Evolutionary conservation across 306 rosid genomes (phyloP), one percentile per base, ranked within the genome.

Genomic region (Quercus engelmannii): DNA sequence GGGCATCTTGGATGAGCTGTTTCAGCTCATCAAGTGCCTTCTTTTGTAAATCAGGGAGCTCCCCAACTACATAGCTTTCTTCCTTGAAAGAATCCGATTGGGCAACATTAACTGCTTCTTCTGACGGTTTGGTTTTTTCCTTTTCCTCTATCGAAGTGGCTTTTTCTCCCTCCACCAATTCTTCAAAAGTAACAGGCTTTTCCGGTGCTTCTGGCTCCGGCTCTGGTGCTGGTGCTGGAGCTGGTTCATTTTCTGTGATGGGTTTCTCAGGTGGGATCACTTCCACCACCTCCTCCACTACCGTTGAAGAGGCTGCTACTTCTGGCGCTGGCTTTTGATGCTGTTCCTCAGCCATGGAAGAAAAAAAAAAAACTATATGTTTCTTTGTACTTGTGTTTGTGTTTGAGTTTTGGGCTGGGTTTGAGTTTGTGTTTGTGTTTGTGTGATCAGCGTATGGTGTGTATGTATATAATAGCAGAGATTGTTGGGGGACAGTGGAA

Each of bases 31-130:
- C 90, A 3, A 94, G 91, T 2, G 97, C 97, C 78, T 95, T 95
- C 88, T 87, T 92, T 54, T 95, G 96, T 0, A 84, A 49, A 2
- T 95, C 98, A 3, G 99, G 99, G 21, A 95, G 93, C 17, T 95
- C 99, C 4, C 69, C 74, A 0, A 86, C 99, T 0, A 91, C 97
- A 84, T 92, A 87, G 83, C 74, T 91, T 75, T 95, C 99, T 54
- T 95, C 99, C 89, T 95, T 95, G 86, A 95, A 95, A 17, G 99
- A 95, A 67, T 90, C 96, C 10, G 98, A 95, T 74, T 91, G 91
- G 1, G 91, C 55, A 17, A 84, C 85, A 67, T 85, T 84, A 33
- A 68, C 74, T 18, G 76, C 88, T 19, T 71, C 88, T 2, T 59
- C 79, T 1, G 72, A 41, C 11, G 46, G 20, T 78, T 86, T 85